These are phyloP conservation scores for Globisporangium ultimum DNA, from an alignment of 352 stramenopile genomes.

Conservation along the genomic window DNA sequence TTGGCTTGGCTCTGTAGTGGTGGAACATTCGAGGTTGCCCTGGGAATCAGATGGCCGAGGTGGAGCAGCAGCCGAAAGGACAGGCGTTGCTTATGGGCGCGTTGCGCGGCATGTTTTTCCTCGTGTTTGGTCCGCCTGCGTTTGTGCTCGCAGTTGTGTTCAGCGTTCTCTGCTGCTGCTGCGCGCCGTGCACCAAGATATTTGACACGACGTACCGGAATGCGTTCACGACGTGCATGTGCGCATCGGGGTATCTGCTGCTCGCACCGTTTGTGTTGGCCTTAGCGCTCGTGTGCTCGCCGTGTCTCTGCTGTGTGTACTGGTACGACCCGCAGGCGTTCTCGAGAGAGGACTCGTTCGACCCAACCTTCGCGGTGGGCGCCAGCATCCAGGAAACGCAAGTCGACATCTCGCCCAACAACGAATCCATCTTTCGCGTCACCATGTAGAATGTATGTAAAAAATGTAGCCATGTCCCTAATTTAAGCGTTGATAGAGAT, in stretches of 20 bases:
- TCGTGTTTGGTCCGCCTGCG: slow-evolving; percentile 62
- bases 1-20: slow-evolving; percentile 33
- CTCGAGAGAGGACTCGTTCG: background rate
- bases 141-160: slow-evolving; percentile 56
- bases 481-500: slow-evolving; percentile 1
- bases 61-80: slow-evolving; percentile 35
- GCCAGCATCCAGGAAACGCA: slow-evolving; percentile 12
- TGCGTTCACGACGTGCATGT: slow-evolving; percentile 66
- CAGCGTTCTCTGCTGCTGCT: slow-evolving; percentile 61
- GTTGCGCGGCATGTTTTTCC: slow-evolving; percentile 51
- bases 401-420: slow-evolving; percentile 14
- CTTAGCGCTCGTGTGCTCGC: slow-evolving; percentile 17
- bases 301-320: slow-evolving; percentile 16
- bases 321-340: slow-evolving; percentile 14
- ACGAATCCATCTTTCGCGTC: slow-evolving; percentile 13
- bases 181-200: slow-evolving; percentile 48
- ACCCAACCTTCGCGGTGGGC: slow-evolving; percentile 1
- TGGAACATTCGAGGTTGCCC: slow-evolving; percentile 75
- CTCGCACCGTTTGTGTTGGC: slow-evolving; percentile 38
- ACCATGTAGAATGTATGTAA: slow-evolving; percentile 6
- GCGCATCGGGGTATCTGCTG: slow-evolving; percentile 49
- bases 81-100: slow-evolving; percentile 33
- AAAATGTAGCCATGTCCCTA: slow-evolving; percentile 8
- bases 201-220: slow-evolving; percentile 42
- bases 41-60: slow-evolving; percentile 69